These are phyloP conservation scores for Camellia japonica DNA, from an alignment of 148 eudicot species.

Conservation along the genomic window DNA sequence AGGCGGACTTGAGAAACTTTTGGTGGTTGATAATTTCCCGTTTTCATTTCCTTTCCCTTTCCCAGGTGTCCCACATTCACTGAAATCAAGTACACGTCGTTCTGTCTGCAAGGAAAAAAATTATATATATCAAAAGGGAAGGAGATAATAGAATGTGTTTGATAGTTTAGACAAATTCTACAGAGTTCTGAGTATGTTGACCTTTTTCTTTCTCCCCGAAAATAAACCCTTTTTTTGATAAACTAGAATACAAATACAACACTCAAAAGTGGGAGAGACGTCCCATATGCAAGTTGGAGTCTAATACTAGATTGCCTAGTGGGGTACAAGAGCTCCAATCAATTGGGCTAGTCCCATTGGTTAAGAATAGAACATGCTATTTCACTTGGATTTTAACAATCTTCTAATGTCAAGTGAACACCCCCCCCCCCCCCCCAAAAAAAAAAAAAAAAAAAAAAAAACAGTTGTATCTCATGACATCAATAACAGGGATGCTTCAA, in stretches of 20 bases:
- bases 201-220: too few species aligned
- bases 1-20: constrained; percentile 42
- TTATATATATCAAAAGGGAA: background rate
- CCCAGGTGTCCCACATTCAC: constrained; percentile 74
- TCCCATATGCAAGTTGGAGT: too few species aligned
- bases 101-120: constrained; percentile 43
- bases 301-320: too few species aligned
- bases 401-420: background rate
- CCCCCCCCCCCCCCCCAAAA: too few species aligned
- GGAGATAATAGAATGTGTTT: background rate
- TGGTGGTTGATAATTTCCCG: constrained; percentile 26
- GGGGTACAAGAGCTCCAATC: too few species aligned
- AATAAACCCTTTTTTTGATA: too few species aligned
- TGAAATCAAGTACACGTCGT: constrained; percentile 74
- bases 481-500: too few species aligned
- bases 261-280: too few species aligned
- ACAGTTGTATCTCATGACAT: background rate
- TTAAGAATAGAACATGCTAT: background rate
- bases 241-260: too few species aligned
- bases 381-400: background rate
- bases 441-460: background rate
- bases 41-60: constrained; percentile 28
- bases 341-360: too few species aligned
- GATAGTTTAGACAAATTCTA: background rate
- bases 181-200: too few species aligned